These are phyloP conservation scores for Chalciporus sphaerocephalus DNA, from an alignment of 768 basidiomycete species.

Conservation along the genomic window DNA sequence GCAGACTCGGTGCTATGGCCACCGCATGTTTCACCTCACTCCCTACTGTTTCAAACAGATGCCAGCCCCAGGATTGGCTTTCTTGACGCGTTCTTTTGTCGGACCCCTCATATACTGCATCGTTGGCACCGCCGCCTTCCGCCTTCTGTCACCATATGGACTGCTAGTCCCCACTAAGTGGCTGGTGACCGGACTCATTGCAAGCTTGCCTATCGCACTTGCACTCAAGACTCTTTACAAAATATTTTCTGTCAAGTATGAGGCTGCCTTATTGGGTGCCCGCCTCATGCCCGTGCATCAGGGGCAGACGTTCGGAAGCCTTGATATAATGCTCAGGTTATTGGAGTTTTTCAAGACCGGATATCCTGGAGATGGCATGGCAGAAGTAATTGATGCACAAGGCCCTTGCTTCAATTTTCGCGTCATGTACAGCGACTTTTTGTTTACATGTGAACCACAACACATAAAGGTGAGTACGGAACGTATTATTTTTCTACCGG, in stretches of 20 bases:
- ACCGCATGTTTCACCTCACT: too few species aligned
- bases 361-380: conserved; percentile 47
- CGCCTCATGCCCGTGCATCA: conserved; percentile 36
- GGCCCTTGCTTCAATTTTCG: conserved; percentile 47
- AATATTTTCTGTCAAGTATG: conserved; percentile 27
- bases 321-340: conserved; percentile 39
- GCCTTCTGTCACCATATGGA: conserved; percentile 11
- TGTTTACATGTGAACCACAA: conserved; percentile 49
- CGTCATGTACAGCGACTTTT: conserved; percentile 41
- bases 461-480: conserved; percentile 43
- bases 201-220: conserved; percentile 35
- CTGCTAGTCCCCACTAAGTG: conserved; percentile 37
- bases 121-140: background rate
- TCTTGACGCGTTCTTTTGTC: conserved; percentile 4
- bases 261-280: conserved; percentile 44
- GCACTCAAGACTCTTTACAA: conserved; percentile 28
- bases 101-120: conserved; percentile 1
- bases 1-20: too few species aligned
- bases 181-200: conserved; percentile 27
- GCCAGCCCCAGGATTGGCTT: conserved; percentile 15
- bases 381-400: conserved; percentile 28
- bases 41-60: too few species aligned
- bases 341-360: conserved; percentile 37
- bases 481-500: background rate
- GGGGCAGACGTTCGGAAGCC: conserved; percentile 43